Base-by-base conservation (phyloP, 2,329 filamentous ascomycete species). In the Colletotrichum cereale region DNA sequence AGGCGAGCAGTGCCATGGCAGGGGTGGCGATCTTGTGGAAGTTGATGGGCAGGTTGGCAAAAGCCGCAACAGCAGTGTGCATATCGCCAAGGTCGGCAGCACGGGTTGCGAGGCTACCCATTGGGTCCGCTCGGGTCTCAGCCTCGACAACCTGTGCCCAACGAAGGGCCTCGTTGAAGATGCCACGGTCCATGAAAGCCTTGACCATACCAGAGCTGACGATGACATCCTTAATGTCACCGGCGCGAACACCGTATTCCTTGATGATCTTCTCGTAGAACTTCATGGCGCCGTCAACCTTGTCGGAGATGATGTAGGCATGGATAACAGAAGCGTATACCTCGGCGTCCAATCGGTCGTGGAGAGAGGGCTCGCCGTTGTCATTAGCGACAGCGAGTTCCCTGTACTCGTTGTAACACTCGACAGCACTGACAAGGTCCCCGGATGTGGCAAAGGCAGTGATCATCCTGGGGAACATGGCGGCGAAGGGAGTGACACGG, bases 371-470 rank as follows among this genome's bases (percentile, higher is more conserved):
- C 71, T 90, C 86, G 68, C 95, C 95, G 48, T 88, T 89, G 80
- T 98, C 93, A 79, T 96, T 89, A 48, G 92, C 91, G 63, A 98
- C 90, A n/a, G 96, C 95, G 52, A 98, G 86, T 56, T 90, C 89
- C 78, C 94, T 94, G 86, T 98, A 98, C 82, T 97, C 94, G 74
- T 97, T 96, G 83, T 98, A 99, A 82, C 94, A 95, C 80, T 97
- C 95, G 8, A 98, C 93, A 26, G 95, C 96, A 76, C 93, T 97
- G 76, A 91, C 87, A 55, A 98, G 84, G 79, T 98, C 95, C 61
- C 95, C 93, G 14, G 88, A 89, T 52, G 89, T 88, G 72, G 94
- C 94, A 79, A 97, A 98, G 0, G 95, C 95, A n/a, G 93, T 91
- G 80, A 99, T 98, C 93, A 99, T 97, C 24, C 92, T 89, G 1